These are phyloP conservation scores for Fagus sylvatica DNA, from an alignment of 306 rosid genomes.

Conservation along the genomic window DNA sequence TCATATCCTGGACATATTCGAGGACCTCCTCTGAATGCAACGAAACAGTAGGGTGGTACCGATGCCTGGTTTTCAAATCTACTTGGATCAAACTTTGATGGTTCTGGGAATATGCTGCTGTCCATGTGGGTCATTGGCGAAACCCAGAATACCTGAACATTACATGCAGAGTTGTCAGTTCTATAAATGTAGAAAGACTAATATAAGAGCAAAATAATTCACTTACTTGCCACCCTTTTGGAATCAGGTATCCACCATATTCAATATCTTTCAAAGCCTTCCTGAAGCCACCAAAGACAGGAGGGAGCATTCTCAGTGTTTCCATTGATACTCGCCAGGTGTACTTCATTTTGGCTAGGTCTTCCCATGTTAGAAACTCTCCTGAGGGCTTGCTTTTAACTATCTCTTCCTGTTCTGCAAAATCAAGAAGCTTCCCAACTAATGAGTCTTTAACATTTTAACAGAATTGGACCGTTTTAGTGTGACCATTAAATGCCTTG, in stretches of 20 bases:
- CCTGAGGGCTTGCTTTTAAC: slow-evolving; percentile 50
- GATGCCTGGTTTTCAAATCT: slow-evolving; percentile 64
- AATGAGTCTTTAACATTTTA: not conserved
- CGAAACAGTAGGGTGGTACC: slow-evolving; percentile 57
- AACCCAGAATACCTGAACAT: slow-evolving; percentile 67
- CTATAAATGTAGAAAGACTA: not conserved
- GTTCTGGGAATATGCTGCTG: slow-evolving; percentile 49
- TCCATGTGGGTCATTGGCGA: slow-evolving; percentile 74
- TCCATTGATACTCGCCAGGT: slow-evolving; percentile 82
- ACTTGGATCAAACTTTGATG: slow-evolving; percentile 69
- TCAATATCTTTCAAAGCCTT: slow-evolving; percentile 55
- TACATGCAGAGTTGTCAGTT: not conserved
- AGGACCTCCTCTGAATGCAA: slow-evolving; percentile 71
- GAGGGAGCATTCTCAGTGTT: slow-evolving; percentile 67
- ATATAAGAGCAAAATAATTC: not conserved
- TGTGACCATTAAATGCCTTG: not conserved
- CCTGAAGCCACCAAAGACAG: slow-evolving; percentile 60
- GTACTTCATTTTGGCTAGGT: slow-evolving; percentile 79
- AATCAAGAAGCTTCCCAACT: not conserved
- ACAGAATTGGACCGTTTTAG: not conserved
- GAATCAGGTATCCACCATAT: slow-evolving; percentile 61
- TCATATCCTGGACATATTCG: slow-evolving; percentile 75
- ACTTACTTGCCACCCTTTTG: slow-evolving; percentile 90
- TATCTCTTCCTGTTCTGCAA: slow-evolving; percentile 74
- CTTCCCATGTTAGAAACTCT: slow-evolving; percentile 70